These are phyloP conservation scores for Tylopilus sp. DNA, from an alignment of 768 basidiomycete genomes.

Conservation along the genomic window DNA sequence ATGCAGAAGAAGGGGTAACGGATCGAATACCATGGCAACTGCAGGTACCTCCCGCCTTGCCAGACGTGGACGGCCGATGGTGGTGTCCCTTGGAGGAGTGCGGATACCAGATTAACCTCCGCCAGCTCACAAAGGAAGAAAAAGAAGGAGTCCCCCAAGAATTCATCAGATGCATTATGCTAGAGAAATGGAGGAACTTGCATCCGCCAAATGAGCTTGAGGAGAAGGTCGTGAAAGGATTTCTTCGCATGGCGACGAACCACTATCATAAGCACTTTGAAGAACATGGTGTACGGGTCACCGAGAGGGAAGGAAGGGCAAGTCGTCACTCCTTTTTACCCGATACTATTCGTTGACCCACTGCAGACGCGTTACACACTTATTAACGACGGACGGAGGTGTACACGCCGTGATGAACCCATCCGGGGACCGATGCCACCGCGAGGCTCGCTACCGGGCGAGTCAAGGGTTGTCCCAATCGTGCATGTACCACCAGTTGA, in stretches of 20 bases:
- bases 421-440: conserved; percentile 23
- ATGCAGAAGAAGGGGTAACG: conserved; percentile 21
- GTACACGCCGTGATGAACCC: background rate
- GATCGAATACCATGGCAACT: conserved; percentile 37
- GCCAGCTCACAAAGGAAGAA: conserved; percentile 37
- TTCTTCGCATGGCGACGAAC: conserved; percentile 21
- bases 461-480: conserved; percentile 23
- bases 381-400: conserved; percentile 5
- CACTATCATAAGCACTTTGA: conserved; percentile 26
- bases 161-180: conserved; percentile 22
- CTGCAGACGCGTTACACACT: conserved; percentile 13
- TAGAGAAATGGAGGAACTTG: conserved; percentile 37
- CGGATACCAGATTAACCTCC: conserved; percentile 43
- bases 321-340: conserved; percentile 1
- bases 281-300: conserved; percentile 16
- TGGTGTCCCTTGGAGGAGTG: conserved; percentile 46
- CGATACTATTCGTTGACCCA: background rate
- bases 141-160: conserved; percentile 21
- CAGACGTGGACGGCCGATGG: conserved; percentile 48
- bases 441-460: conserved; percentile 23
- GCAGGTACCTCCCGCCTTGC: conserved; percentile 37
- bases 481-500: conserved; percentile 15
- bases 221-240: conserved; percentile 19
- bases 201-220: conserved; percentile 35
- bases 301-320: conserved; percentile 18